Percentiles rank a stretch among this genome's conserved stretches.
Conservation (phyloP, 768 basidiomycete genomes). For the Leccinellum luteum region DNA sequence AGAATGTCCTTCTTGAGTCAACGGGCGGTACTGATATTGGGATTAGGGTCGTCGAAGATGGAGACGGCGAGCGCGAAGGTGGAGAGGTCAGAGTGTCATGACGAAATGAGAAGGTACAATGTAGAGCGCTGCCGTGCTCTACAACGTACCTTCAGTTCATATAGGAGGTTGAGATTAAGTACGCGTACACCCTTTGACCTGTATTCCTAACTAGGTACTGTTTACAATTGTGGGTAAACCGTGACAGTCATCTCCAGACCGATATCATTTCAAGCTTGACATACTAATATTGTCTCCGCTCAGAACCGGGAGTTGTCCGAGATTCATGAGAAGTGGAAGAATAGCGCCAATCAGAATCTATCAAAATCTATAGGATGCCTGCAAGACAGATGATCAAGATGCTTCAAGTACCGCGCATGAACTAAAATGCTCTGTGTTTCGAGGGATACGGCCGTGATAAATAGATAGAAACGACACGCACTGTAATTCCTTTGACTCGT, state of each 20-base stretch:
- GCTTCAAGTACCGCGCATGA: not conserved
- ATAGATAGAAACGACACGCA: not conserved
- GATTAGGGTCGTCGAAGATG: too few relatives aligned
- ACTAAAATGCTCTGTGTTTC: not conserved
- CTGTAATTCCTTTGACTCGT: not conserved
- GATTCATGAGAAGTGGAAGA: not conserved
- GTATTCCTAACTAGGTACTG: too few relatives aligned
- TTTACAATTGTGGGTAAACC: too few relatives aligned
- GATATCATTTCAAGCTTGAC: not conserved
- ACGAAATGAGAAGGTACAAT: too few relatives aligned
- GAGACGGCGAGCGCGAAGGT: too few relatives aligned
- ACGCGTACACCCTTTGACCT: too few relatives aligned
- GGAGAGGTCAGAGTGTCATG: too few relatives aligned
- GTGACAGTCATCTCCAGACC: not conserved
- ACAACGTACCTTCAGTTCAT: too few relatives aligned
- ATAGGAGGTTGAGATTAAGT: too few relatives aligned
- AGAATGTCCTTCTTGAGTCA: too few relatives aligned
- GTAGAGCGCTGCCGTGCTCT: too few relatives aligned
- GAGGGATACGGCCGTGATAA: not conserved
- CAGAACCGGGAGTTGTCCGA: not conserved
- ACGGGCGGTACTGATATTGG: too few relatives aligned
- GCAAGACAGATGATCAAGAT: not conserved
- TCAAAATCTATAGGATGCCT: not conserved
- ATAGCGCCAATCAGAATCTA: not conserved
- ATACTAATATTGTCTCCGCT: not conserved